Evolutionary conservation across 2,329 filamentous ascomycete genomes (phyloP), one percentile per base, ranked within the genome.

Genomic region (Amesomyces nigricolor): DNA sequence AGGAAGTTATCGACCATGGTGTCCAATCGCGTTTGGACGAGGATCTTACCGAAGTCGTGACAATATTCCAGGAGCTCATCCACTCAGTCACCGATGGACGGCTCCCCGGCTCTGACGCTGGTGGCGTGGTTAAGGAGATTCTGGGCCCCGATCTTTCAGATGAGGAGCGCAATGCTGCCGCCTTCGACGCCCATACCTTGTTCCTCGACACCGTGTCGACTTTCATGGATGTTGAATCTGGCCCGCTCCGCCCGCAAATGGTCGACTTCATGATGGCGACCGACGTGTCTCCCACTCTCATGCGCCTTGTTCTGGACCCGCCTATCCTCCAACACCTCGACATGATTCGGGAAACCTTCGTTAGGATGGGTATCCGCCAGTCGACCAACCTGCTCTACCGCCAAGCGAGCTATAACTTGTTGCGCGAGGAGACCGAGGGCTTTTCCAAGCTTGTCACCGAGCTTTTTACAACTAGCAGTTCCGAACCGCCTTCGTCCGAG

Each of bases 391-490:
- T 94, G 4, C 80, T 99, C 0, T 99, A 99, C 70, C 87, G 91
- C 58, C 94, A 97, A 71, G 90, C 92, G 13, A 97, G 96, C 70
- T 97, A 96, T 76, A 99, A 99, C 66, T 75, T 99, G 7, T 76
- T 99, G 17, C 86, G 94, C 44, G 94, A 99, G 73, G 94, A 99
- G 71, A 90, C 90, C 0, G 94, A 99, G 72, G 94, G 95, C 40
- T 99, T 96, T 68, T 91, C 94, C 0, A 99, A 99, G 70, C 82
- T 99, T 46, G 85, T 96, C 58, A 96, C 92, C 0, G 94, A 99
- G 70, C 85, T 97, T 32, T 99, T 96, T 71, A 92, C 90, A 7
- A 95, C 88, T 0, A 89, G 88, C 65, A 86, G 85, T 63, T 83
- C 81, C 58, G 83, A 87, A 53, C 83, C 85, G 19, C 86, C 87